A percentile compares a stretch with the other conserved stretches of the same genome.
Evolutionary conservation across 2,329 filamentous ascomycete species (phyloP).

Genomic region (Pseudocercospora crystallina): DNA sequence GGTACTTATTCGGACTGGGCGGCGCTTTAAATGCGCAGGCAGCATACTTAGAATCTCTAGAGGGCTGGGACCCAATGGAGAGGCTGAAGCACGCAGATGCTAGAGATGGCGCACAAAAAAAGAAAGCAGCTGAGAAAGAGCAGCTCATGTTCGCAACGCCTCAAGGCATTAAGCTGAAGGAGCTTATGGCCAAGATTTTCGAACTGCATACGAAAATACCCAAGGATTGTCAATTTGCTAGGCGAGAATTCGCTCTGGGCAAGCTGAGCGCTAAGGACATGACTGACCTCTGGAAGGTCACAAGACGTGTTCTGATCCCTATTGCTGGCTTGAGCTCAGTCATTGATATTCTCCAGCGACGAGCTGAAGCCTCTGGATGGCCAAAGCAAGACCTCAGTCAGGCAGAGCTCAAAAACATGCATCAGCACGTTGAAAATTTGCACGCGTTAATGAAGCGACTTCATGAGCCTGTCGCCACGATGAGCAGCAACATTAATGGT

Average conservation of each 20-base stretch:
- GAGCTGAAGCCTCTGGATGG: slow-evolving; percentile 59
- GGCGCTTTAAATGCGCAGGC: slow-evolving; percentile 60
- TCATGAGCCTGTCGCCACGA: slow-evolving; percentile 64
- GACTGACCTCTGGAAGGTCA: slow-evolving; percentile 57
- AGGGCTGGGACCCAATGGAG: slow-evolving; percentile 52
- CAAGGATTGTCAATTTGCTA: slow-evolving; percentile 68
- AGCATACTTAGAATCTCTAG: slow-evolving; percentile 63
- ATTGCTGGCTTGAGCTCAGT: slow-evolving; percentile 66
- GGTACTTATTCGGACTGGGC: slow-evolving; percentile 58
- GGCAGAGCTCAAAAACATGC: slow-evolving; percentile 16
- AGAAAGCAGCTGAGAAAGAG: slow-evolving; percentile 25
- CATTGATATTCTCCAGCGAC: slow-evolving; percentile 68
- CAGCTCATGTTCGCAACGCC: slow-evolving; percentile 22
- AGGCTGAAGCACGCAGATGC: neutral
- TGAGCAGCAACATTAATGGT: slow-evolving; percentile 63
- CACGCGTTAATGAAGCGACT: slow-evolving; percentile 70
- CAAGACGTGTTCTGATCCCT: slow-evolving; percentile 66
- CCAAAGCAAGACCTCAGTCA: slow-evolving; percentile 24
- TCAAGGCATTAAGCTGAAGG: slow-evolving; percentile 33
- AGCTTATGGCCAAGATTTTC: slow-evolving; percentile 29
- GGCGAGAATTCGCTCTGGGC: slow-evolving; percentile 70
- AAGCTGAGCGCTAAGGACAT: slow-evolving; percentile 66
- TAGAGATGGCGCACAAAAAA: slow-evolving; percentile 13
- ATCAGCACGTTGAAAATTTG: slow-evolving; percentile 39
- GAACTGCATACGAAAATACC: slow-evolving; percentile 68